Evolutionary conservation across 2,329 filamentous ascomycete genomes (phyloP).

Genomic region (Zymoseptoria passerinii): DNA sequence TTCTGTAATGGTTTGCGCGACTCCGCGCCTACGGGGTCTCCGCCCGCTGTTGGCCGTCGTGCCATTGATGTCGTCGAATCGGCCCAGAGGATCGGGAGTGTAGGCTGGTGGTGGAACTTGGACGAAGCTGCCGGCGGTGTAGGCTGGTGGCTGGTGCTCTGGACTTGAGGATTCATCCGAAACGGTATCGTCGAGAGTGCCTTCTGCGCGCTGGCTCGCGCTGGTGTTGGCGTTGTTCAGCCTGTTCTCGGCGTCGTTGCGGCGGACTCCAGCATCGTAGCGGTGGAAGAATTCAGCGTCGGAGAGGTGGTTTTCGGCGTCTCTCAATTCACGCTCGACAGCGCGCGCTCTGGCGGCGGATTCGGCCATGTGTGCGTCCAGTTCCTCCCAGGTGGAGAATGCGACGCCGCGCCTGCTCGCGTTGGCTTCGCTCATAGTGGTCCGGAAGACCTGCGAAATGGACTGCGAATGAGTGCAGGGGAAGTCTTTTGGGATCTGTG

Average conservation of each 20-base stretch:
- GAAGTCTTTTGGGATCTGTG: not conserved
- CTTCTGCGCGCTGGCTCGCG: too few relatives aligned
- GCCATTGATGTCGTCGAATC: not conserved
- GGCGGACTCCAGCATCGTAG: too few relatives aligned
- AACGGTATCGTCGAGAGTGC: too few relatives aligned
- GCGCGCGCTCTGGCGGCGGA: too few relatives aligned
- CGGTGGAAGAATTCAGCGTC: not conserved
- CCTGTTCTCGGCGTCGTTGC: not conserved
- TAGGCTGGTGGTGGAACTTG: not conserved
- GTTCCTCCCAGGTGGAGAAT: not conserved
- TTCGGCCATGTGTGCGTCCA: not conserved
- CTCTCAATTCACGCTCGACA: not conserved
- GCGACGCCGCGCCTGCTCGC: not conserved
- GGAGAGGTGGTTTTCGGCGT: not conserved
- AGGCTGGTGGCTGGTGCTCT: not conserved
- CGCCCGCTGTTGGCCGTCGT: too few relatives aligned
- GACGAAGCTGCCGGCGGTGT: not conserved
- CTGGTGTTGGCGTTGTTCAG: not conserved
- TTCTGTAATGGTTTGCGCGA: not conserved
- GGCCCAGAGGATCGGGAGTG: not conserved
- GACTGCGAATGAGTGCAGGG: too few relatives aligned
- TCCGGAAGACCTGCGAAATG: not conserved
- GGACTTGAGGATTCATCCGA: not conserved
- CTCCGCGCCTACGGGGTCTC: not conserved
- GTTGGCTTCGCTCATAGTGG: not conserved